Evolutionary conservation across 1,139 yeast species (phyloP), one percentile per base, ranked within the genome.

Genomic region (Saccharomyces hybrid): DNA sequence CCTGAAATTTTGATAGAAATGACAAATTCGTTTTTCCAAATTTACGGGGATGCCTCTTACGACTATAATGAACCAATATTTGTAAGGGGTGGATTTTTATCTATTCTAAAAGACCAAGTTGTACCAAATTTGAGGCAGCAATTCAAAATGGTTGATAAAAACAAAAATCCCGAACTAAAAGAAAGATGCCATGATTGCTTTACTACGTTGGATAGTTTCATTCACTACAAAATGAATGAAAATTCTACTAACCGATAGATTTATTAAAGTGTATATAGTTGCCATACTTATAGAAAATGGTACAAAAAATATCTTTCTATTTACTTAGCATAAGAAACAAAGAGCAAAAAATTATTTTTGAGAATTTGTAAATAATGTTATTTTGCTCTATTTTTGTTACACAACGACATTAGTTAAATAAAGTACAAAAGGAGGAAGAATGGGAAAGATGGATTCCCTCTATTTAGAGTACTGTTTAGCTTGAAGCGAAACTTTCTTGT

Each of bases 401-500:
- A 38, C 11, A 38, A 38, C 6, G 44, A 38, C 13, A 38, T 38
- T 38, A 19, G 25, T 38, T 38, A 38, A 38, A 38, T 38, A 38
- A 38, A 38, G 25, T 38, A 38, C 44, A 38, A 16, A 38, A 34
- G 9, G 44, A 38, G n/a, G 26, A 11, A 38, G 8, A n/a, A 19
- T 19, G 26, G 44, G 23, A 28, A 26, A 14, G 1, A 26, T 46
- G n/a, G 13, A 31, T 28, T 25, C 42, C 16, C 34, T 32, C 50
- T 53, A 73, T 59, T 75, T 77, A 31, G 83, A 80, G 68, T 87
- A 93, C 68, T 77, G 79, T 66, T 82, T 81, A 7, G 96, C 93
- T 73, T 93, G 98, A 60, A 86, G 90, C 61, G 75, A 75, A 34
- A 93, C 96, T 65, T 82, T 86, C 70, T 82, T 82, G 57, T 85